Conservation (phyloP, 164 flowering plant genomes). For the Aristolochia californica region DNA sequence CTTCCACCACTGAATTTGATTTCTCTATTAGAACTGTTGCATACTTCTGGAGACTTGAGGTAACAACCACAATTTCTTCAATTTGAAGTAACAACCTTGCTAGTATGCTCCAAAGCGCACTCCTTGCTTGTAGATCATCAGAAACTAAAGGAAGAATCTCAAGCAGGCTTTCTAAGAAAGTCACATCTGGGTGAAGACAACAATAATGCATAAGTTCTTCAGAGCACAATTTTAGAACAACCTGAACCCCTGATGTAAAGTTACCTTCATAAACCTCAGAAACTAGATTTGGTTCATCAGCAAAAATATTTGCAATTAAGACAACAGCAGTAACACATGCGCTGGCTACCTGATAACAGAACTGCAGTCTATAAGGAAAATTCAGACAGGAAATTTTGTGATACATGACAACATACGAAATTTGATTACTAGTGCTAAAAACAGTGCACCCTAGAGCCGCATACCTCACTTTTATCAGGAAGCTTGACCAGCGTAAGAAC, state of each 20-base stretch:
- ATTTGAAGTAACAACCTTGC: constrained; percentile 42
- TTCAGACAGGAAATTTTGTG: background rate
- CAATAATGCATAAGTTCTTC: background rate
- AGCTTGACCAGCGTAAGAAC: constrained; percentile 47
- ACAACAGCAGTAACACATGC: constrained; percentile 72
- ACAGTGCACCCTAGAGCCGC: background rate
- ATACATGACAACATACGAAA: background rate
- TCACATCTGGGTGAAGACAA: constrained; percentile 38
- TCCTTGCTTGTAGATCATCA: constrained; percentile 64
- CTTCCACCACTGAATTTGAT: constrained; percentile 64
- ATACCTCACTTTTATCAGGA: constrained; percentile 83
- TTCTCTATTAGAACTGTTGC: constrained; percentile 40
- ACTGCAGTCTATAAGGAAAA: constrained; percentile 2
- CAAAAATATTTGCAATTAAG: constrained; percentile 69
- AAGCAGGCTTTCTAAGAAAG: constrained; percentile 60
- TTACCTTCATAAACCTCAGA: constrained; percentile 59
- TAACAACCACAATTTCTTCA: constrained; percentile 35
- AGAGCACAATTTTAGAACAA: background rate
- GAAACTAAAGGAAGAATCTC: constrained; percentile 61
- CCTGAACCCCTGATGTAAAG: background rate
- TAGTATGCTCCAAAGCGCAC: constrained; percentile 76
- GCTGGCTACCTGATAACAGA: constrained; percentile 40
- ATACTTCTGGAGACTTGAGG: constrained; percentile 27
- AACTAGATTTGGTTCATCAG: constrained; percentile 46
- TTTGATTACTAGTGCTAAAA: too few species aligned